Conservation (phyloP, 352 stramenopile species). For the Elongisporangium senticosum region DNA sequence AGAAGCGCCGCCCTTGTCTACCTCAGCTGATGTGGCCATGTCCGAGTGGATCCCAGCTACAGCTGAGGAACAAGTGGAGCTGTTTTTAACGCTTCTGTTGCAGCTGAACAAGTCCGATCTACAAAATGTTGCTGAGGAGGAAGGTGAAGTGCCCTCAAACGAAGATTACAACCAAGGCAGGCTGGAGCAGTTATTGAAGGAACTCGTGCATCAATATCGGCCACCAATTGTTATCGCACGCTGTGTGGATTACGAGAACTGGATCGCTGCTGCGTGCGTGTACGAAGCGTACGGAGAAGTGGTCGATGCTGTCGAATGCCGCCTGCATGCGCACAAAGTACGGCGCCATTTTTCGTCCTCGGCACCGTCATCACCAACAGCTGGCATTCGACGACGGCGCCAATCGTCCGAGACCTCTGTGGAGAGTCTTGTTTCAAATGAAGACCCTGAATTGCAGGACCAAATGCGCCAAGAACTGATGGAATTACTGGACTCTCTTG, state of each 20-base stretch:
- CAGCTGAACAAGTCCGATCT: conserved; percentile 32
- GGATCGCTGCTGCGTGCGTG: conserved; percentile 64
- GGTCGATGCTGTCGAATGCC: conserved; percentile 80
- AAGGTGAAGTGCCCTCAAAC: conserved; percentile 2
- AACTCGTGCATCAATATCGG: conserved; percentile 59
- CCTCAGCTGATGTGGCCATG: conserved; percentile 22
- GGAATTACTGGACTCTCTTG: conserved; percentile 47
- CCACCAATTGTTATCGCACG: conserved; percentile 71
- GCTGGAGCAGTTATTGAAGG: conserved; percentile 50
- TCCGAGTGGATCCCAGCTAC: conserved; percentile 37
- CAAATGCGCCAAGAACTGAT: conserved; percentile 62
- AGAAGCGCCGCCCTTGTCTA: neutral
- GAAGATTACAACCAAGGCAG: conserved; percentile 36
- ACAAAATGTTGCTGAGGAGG: conserved; percentile 2
- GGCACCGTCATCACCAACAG: neutral
- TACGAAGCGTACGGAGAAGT: conserved; percentile 78
- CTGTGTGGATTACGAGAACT: conserved; percentile 81
- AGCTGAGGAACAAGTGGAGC: conserved; percentile 60
- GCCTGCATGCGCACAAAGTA: conserved; percentile 60
- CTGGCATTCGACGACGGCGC: conserved; percentile 8
- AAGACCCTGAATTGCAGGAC: conserved; percentile 44
- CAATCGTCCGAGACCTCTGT: conserved; percentile 25
- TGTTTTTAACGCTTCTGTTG: conserved; percentile 69
- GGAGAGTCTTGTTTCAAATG: conserved; percentile 25
- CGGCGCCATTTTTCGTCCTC: conserved; percentile 6